Conservation (phyloP, 1,139 yeast genomes). For the Candida anutae region DNA sequence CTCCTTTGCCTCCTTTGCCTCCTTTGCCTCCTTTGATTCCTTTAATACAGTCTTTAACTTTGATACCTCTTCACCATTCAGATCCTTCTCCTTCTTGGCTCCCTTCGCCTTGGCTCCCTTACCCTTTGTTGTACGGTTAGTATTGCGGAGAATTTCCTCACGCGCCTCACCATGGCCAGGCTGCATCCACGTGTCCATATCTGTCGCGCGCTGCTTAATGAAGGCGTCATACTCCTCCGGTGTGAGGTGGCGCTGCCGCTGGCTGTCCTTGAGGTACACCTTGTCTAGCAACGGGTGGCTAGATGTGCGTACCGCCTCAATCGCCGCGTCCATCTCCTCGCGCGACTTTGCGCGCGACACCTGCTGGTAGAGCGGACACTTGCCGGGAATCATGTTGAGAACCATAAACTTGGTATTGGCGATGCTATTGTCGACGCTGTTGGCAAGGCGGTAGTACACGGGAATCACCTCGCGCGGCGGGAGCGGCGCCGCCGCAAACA, state of each 20-base stretch:
- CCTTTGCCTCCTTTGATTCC: no score
- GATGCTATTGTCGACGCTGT: conserved; percentile 21
- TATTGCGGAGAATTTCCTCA: no score
- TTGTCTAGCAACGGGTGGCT: conserved; percentile 26
- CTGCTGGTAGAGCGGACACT: conserved; percentile 49
- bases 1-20: no score
- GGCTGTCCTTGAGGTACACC: conserved; percentile 28
- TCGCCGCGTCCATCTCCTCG: conserved; percentile 34
- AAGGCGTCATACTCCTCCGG: conserved; percentile 12
- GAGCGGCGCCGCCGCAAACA: conserved; percentile 44
- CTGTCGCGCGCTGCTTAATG: conserved; percentile 4
- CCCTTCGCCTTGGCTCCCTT: conserved; percentile 2
- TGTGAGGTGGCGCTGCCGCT: conserved; percentile 21
- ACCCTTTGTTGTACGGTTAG: conserved; percentile 2
- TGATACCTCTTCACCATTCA: no score
- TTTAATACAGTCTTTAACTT: no score
- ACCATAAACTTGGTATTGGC: conserved; percentile 78
- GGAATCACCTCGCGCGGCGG: conserved; percentile 49
- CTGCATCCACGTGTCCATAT: conserved; percentile 7
- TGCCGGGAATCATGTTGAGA: conserved; percentile 75
- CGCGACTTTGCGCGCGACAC: conserved; percentile 51
- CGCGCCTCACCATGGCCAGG: no score
- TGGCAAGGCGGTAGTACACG: conserved; percentile 52
- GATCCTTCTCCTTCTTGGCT: conserved; percentile 1
- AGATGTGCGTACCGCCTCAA: conserved; percentile 16